Evolutionary conservation across 371 early-diverging fungal genomes (phyloP).

Genomic region (Rhizomucor miehei): DNA sequence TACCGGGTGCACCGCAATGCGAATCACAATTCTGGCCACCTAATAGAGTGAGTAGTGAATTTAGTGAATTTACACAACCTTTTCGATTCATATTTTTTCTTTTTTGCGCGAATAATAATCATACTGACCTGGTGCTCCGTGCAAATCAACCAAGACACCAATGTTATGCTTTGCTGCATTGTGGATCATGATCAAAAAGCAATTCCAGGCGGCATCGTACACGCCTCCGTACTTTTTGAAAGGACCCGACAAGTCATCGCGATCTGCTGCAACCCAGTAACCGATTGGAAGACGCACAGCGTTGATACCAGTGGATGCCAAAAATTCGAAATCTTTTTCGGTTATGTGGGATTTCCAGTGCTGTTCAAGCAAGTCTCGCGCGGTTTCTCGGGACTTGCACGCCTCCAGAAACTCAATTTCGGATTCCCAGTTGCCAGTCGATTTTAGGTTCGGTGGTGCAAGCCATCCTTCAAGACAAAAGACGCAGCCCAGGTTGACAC

Average conservation of each 20-base stretch:
- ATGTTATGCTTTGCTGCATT: constrained; percentile 55
- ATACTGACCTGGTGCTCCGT: constrained; percentile 59
- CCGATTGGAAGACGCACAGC: constrained; percentile 68
- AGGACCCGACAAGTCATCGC: constrained; percentile 10
- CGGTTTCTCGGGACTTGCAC: constrained; percentile 39
- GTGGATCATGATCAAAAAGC: constrained; percentile 40
- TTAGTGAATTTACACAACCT: background rate
- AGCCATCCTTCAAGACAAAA: constrained; percentile 65
- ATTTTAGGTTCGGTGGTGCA: constrained; percentile 30
- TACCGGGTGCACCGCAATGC: constrained; percentile 22
- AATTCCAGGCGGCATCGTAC: constrained; percentile 37
- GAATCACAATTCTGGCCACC: constrained; percentile 28
- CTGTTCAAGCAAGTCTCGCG: constrained; percentile 33
- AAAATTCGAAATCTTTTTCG: constrained; percentile 51
- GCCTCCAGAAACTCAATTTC: constrained; percentile 37
- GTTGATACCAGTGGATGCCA: constrained; percentile 57
- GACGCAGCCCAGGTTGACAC: constrained; percentile 65
- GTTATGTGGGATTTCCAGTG: constrained; percentile 64
- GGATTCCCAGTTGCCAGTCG: constrained; percentile 35
- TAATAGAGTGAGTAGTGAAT: background rate
- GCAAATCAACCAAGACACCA: constrained; percentile 66
- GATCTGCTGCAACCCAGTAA: constrained; percentile 55
- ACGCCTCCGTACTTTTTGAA: constrained; percentile 21
- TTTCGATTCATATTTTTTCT: background rate
- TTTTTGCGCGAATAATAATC: background rate